Evolutionary conservation across 331 rosid species (phyloP).

Genomic region (Pyrus hybrid): DNA sequence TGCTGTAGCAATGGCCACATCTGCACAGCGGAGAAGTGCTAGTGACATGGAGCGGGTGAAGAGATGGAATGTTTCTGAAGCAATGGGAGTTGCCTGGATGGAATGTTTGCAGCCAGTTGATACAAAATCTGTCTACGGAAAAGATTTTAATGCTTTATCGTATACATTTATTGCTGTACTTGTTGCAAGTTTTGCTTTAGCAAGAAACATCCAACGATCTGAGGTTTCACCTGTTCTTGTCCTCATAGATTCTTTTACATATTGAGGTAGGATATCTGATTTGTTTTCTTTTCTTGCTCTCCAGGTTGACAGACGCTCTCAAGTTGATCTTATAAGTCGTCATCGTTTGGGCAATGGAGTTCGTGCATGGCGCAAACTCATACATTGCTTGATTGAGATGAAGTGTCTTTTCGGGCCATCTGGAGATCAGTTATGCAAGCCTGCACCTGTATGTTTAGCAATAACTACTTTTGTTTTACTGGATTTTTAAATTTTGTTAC

Average conservation of each 20-base stretch:
- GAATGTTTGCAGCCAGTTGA: slow-evolving; percentile 97
- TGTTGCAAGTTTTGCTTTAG: slow-evolving; percentile 94
- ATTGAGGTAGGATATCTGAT: slow-evolving; percentile 16
- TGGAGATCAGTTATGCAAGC: slow-evolving; percentile 61
- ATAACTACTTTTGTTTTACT: slow-evolving; percentile 5
- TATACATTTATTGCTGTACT: slow-evolving; percentile 90
- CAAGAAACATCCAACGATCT: slow-evolving; percentile 93
- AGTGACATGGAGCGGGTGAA: slow-evolving; percentile 83
- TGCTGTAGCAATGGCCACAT: slow-evolving; percentile 99
- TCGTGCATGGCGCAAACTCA: slow-evolving; percentile 88
- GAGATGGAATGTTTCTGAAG: slow-evolving; percentile 91
- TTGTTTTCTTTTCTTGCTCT: slow-evolving; percentile 20
- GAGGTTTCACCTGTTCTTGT: slow-evolving; percentile 56
- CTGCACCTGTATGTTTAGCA: slow-evolving; percentile 61
- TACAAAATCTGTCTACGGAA: slow-evolving; percentile 88
- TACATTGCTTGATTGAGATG: slow-evolving; percentile 80
- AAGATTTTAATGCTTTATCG: slow-evolving; percentile 88
- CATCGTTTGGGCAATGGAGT: slow-evolving; percentile 61
- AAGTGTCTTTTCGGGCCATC: slow-evolving; percentile 81
- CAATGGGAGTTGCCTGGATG: slow-evolving; percentile 99
- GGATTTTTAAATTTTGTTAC: slow-evolving; percentile 9
- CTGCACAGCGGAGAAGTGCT: slow-evolving; percentile 78
- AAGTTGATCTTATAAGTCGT: slow-evolving; percentile 46
- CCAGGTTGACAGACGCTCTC: slow-evolving; percentile 90
- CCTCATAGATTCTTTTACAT: slow-evolving; percentile 15